Evolutionary conservation across 768 basidiomycete genomes (phyloP).

Genomic region (Tulasnella sp.): DNA sequence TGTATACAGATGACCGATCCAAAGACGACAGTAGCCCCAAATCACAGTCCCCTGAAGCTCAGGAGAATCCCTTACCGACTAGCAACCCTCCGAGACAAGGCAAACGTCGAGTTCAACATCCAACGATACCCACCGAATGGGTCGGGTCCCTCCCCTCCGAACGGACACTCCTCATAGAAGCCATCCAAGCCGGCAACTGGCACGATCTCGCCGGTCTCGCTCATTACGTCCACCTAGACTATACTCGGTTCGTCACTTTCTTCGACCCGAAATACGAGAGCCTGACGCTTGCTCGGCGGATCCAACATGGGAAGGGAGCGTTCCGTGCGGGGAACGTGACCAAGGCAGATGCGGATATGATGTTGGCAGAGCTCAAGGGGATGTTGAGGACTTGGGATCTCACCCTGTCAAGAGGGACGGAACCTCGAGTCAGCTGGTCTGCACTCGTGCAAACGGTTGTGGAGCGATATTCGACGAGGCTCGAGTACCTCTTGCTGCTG

Average conservation of each 20-base stretch:
- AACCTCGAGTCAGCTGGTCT: not conserved
- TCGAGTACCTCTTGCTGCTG: not conserved
- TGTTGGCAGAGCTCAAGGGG: not conserved
- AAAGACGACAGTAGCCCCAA: too few relatives aligned
- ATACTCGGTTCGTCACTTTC: not conserved
- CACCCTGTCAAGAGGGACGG: not conserved
- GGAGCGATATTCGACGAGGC: not conserved
- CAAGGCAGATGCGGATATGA: not conserved
- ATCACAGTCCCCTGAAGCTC: too few relatives aligned
- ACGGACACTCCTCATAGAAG: not conserved
- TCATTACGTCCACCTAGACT: not conserved
- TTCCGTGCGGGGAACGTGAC: not conserved
- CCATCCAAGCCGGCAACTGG: slow-evolving; percentile 7
- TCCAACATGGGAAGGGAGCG: not conserved
- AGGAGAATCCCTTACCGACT: too few relatives aligned
- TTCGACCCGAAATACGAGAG: slow-evolving; percentile 5
- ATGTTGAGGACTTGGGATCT: not conserved
- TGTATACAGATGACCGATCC: too few relatives aligned
- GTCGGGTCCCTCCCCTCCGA: not conserved
- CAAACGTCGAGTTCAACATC: not conserved
- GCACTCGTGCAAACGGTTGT: not conserved
- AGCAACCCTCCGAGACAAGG: too few relatives aligned
- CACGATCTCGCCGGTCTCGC: not conserved
- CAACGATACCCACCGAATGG: slow-evolving; percentile 1
- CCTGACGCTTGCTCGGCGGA: not conserved